Conservation (phyloP, 2,329 filamentous ascomycete genomes). For the Macrophomina phaseolina region DNA sequence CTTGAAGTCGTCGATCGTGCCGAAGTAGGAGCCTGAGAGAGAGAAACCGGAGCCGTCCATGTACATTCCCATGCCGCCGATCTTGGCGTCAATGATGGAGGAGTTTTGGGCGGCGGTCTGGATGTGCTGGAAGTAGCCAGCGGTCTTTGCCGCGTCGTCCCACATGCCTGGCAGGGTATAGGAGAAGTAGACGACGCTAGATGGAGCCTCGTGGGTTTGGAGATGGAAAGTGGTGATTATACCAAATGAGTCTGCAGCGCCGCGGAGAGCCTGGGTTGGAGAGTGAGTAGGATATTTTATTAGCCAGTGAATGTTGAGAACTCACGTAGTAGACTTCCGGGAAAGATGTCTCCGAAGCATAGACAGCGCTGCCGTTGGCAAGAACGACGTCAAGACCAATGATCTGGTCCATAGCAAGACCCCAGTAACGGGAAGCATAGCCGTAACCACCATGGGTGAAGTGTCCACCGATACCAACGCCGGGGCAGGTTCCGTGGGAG, state of each 20-base stretch:
- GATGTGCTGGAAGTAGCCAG: constrained; percentile 47
- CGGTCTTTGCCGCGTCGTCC: constrained; percentile 39
- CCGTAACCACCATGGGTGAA: constrained; percentile 45
- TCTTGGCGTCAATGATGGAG: constrained; percentile 48
- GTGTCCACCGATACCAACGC: constrained; percentile 46
- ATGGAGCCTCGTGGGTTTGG: constrained; percentile 31
- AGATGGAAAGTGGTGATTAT: constrained; percentile 36
- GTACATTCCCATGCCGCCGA: constrained; percentile 51
- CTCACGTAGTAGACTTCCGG: constrained; percentile 45
- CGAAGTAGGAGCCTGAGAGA: constrained; percentile 50
- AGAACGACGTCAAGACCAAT: constrained; percentile 46
- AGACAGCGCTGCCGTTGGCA: constrained; percentile 46
- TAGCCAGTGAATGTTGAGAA: neutral
- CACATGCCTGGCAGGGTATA: constrained; percentile 35
- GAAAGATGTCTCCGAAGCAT: constrained; percentile 40
- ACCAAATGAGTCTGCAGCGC: constrained; percentile 44
- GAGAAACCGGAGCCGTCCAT: constrained; percentile 45
- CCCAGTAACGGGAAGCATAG: constrained; percentile 43
- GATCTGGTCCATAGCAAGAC: constrained; percentile 44
- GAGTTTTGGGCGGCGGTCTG: constrained; percentile 49
- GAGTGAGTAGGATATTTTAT: neutral
- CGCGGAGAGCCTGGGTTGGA: constrained; percentile 34
- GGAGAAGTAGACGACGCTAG: constrained; percentile 29
- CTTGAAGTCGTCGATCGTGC: constrained; percentile 44
- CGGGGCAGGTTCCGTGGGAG: constrained; percentile 60